phyloP scores from a whole-genome alignment of 306 rosid species.

The Carpinus fangiana region DNA sequence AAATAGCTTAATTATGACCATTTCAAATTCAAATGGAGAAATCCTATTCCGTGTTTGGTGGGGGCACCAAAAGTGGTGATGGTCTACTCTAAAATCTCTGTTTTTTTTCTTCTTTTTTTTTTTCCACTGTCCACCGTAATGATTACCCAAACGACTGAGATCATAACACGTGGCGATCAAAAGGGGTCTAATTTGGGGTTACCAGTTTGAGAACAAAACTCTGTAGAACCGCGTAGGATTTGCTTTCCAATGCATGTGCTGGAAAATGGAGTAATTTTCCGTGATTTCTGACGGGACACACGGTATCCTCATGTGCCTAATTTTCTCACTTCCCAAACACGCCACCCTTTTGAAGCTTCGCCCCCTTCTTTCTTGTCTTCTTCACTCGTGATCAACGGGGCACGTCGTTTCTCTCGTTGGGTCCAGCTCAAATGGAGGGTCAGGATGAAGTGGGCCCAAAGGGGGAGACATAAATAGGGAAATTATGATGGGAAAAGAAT shows the following conservation, averaged over 20 bases:
- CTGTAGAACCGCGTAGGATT: conserved; percentile 28
- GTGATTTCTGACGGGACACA: conserved; percentile 63
- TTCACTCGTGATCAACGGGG: background rate
- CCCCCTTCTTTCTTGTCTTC: background rate
- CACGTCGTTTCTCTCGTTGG: conserved; percentile 3
- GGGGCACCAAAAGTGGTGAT: background rate
- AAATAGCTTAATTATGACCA: no score
- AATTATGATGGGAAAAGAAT: background rate
- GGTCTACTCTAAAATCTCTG: background rate
- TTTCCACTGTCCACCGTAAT: background rate
- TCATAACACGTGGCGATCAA: background rate
- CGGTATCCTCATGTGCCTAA: conserved; percentile 46
- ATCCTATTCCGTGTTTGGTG: background rate
- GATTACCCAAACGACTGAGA: background rate
- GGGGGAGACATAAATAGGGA: background rate
- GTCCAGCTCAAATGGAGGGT: conserved; percentile 18
- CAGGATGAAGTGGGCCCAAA: conserved; percentile 12
- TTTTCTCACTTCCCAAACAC: conserved; percentile 28
- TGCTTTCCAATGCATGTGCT: conserved; percentile 17
- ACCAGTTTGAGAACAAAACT: background rate
- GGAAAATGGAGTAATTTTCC: conserved; percentile 41
- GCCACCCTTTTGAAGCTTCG: conserved; percentile 10
- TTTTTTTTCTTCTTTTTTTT: background rate
- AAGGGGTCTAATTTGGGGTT: no score
- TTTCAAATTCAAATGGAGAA: no score